phyloP scores from a whole-genome alignment of 2,329 filamentous ascomycete genomes.

The Trichoderma koningii region DNA sequence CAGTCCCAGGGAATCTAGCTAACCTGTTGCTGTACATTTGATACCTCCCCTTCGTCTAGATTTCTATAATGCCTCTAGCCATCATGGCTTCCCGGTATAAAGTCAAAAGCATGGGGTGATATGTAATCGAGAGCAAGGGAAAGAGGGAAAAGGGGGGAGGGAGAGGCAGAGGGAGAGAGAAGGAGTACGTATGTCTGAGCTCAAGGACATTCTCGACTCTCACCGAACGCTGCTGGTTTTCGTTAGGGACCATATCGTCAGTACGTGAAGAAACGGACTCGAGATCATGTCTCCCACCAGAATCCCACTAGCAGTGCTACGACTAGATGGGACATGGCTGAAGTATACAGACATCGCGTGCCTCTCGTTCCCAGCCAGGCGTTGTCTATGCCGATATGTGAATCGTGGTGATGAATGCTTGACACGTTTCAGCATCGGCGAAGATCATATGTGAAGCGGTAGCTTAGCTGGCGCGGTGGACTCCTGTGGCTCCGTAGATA shows the following conservation, averaged over 20 bases:
- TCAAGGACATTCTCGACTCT: neutral
- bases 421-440: neutral
- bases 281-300: neutral
- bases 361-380: neutral
- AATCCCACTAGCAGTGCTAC: neutral
- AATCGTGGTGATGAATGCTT: neutral
- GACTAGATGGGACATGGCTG: neutral
- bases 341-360: neutral
- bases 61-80: neutral
- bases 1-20: too few relatives aligned
- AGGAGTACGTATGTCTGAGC: neutral
- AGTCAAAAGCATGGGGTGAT: neutral
- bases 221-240: neutral
- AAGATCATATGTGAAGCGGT: neutral
- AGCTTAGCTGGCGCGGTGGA: neutral
- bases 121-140: neutral
- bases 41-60: conserved; percentile 1
- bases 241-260: neutral
- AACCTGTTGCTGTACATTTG: neutral
- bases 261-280: neutral
- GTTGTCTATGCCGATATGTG: neutral
- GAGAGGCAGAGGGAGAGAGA: too few relatives aligned
- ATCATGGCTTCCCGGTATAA: neutral
- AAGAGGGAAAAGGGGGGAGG: neutral
- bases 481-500: neutral